Base-by-base conservation (phyloP, 331 rosid species). In the Phaseolus coccineus region DNA sequence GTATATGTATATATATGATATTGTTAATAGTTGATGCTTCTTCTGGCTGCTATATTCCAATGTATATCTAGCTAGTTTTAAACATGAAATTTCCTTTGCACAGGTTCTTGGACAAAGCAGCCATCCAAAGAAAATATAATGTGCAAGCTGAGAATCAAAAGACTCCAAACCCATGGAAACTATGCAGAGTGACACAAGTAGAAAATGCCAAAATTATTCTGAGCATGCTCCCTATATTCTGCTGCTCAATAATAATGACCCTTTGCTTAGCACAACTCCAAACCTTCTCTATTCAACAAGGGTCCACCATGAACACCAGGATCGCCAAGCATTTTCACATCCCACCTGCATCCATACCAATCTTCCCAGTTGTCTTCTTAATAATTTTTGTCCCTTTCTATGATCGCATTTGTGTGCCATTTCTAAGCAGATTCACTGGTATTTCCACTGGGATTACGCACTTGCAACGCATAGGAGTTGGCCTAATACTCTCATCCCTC, bases 191-290 rank as follows among this genome's bases (percentile, higher is more conserved):
- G 0, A 92, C 95, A 4, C 97, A 92, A 81, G 98, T 91, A 15
- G 97, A 94, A 73, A 92, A 92, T 77, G 97, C 93, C 19, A 94
- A 94, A 71, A 72, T 90, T 68, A 72, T 92, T 12, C 76, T 87
- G 19, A 85, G 97, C 68, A 86, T 94, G 97, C n/a, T 92, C 30
- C 98, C 97, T 30, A 76, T 94, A 69, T 92, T 94, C 75, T 79
- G 87, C 30, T 91, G 97, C 87, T 87, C 98, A 81, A 89, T 92
- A 28, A 81, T 89, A 63, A 92, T 94, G 97, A 94, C 97, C 9
- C 97, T 94, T 33, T 94, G 98, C 83, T 76, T 94, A 48, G 98
- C 98, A 37, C 98, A 94, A 51, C 97, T 94, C 40, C 98, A 91
- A 82, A 94, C 97, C 25, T 91, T 92, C 82, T 94, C 92, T 64